Evolutionary conservation across 345 rosid species (phyloP), one percentile per base, ranked within the genome.

Genomic region (Isatis tinctoria): DNA sequence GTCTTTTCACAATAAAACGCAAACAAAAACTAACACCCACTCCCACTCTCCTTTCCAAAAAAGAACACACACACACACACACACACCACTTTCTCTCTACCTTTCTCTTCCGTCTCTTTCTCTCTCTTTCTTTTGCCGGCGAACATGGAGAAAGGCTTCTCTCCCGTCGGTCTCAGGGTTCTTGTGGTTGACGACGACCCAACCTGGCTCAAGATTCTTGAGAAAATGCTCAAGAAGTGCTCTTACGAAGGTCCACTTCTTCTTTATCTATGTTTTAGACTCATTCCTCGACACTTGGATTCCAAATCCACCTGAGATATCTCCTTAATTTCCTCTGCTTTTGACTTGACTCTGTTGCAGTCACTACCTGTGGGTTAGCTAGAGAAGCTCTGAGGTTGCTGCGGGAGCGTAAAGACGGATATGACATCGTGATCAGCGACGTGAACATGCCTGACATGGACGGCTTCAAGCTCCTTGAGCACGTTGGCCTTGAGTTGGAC

Each of bases 371-470:
- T 54, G 83, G 90, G 32, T 83, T 94, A 67, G 98, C 98, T 61
- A 89, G 93, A 83, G 96, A 91, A 35, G 97, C 98, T 52, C 70
- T 94, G 67, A 79, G 45, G 78, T 64, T 89, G 70, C 96, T 90
- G 10, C 93, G 97, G 0, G 96, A 91, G 67, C 87, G 87, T 82
- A 91, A 94, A 76, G 96, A 89, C 44, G 90, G 92, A n/a, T 94
- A 81, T 67, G 98, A 90, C 74, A 95, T 91, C 35, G 98, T 94
- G 32, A 88, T 95, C 67, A 94, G 97, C 58, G 98, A 91, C 66
- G 97, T 94, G 10, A 89, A 91, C 86, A 94, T 94, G 98, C 98
- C 98, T n/a, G 98, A 94, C 83, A 94, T 94, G 98, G 97, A 95
- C 47, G 99, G 99, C 3, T 95, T 95, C 70, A 95, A 88, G 64